A percentile compares a stretch with the other conserved stretches of the same genome.
phyloP scores from a whole-genome alignment of 371 early-diverging fungal species.

The Mortierella sp. region DNA sequence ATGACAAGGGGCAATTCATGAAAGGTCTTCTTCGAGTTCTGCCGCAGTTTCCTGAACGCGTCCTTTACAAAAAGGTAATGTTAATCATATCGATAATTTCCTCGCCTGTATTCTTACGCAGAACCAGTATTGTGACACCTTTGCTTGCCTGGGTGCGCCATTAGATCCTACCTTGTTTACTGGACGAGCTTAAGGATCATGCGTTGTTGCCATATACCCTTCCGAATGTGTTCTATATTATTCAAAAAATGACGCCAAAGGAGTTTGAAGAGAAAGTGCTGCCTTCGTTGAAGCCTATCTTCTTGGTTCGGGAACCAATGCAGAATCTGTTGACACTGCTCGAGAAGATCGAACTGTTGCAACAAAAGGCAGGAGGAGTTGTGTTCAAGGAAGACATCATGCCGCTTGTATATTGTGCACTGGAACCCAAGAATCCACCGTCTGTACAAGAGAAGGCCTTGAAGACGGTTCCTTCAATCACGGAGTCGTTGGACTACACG shows the following conservation, averaged over 20 bases:
- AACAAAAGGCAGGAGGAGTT: conserved; percentile 70
- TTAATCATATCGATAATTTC: no score
- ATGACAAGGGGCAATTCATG: conserved; percentile 85
- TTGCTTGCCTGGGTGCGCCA: no score
- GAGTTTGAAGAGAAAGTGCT: conserved; percentile 75
- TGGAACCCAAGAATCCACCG: conserved; percentile 67
- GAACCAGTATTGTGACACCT: no score
- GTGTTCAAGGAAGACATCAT: conserved; percentile 77
- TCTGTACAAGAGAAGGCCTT: conserved; percentile 86
- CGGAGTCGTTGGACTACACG: conserved; percentile 74
- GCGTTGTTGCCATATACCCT: conserved; percentile 76
- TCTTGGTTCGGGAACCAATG: conserved; percentile 69
- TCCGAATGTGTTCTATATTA: conserved; percentile 79
- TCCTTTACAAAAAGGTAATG: conserved; percentile 71
- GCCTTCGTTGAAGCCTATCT: conserved; percentile 74
- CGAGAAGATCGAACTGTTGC: conserved; percentile 71
- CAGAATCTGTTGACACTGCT: conserved; percentile 73
- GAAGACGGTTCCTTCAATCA: conserved; percentile 71
- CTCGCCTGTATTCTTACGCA: no score
- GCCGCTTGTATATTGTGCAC: conserved; percentile 79
- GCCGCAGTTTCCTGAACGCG: conserved; percentile 78
- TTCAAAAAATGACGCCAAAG: conserved; percentile 66
- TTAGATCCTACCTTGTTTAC: conserved; percentile 77
- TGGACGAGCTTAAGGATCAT: conserved; percentile 82
- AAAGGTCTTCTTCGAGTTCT: conserved; percentile 78